Evolutionary conservation across 805 yeast species (phyloP), one percentile per base, ranked within the genome.

Genomic region (Zygosaccharomyces pseudorouxii): DNA sequence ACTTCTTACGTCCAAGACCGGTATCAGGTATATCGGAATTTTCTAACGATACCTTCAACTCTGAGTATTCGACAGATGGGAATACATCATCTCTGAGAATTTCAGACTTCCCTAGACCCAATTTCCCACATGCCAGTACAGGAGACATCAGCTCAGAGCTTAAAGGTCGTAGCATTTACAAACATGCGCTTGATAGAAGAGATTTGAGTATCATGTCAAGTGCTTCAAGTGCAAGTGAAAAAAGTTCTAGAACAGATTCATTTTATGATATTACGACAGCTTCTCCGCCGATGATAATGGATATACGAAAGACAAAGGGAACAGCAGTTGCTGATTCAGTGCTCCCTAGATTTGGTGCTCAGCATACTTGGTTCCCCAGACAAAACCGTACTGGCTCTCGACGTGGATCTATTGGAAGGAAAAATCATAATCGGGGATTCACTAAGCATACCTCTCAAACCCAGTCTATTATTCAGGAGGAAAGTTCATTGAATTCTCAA

Each of bases 31-130:
- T 79, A 1, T 80, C 84, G 0, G 60, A 71, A 2, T 67, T 74
- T n/a, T 76, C 80, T 0, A 71, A 65, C 42, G 64, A 68, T 38
- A 76, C 81, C 0, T 71, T 73, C 3, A 65, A 71, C 35, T 79
- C 84, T 0, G 83, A 79, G 47, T 71, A 75, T 37, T 77, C 82
- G 0, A 75, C 77, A 4, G 65, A 66, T 31, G 68, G 63, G 2
- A 60, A 58, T 38, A 14, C 45, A 23, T 53, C 56, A 3, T 53
- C 55, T 8, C 38, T 47, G 14, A 44, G 45, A 19, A 40, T 42
- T 8, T 41, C 51, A 2, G 58, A 56, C n/a, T 44, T 51, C 4
- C 28, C 31, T 38, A 49, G 49, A 41, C 28, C 51, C 5, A 38
- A 42, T 28, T 41, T 46, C 12, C 41, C 52, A 1, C 51, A 46